Conservation (phyloP, 202 grass and related monocot species). For the Saccharum hybrid region DNA sequence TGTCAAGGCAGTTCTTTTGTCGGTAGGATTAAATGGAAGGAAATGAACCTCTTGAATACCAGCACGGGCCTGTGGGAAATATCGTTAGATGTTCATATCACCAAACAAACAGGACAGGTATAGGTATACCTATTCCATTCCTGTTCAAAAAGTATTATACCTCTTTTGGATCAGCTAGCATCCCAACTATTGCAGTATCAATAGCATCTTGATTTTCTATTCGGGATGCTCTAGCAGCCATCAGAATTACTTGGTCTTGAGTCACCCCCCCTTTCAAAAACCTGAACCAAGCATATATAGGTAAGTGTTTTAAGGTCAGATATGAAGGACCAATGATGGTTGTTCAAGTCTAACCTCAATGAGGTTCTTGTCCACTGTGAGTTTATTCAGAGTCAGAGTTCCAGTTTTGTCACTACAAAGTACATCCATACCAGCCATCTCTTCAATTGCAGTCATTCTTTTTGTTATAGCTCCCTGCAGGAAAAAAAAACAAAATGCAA, state of each 20-base stretch:
- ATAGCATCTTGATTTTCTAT: constrained; percentile 97
- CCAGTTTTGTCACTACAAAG: constrained; percentile 99
- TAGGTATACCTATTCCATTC: background rate
- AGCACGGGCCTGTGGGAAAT: constrained; percentile 68
- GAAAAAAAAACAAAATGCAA: background rate
- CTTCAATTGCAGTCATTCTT: constrained; percentile 99
- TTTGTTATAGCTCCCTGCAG: constrained; percentile 93
- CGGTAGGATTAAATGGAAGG: constrained; percentile 92
- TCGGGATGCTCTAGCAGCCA: constrained; percentile 98
- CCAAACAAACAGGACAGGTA: background rate
- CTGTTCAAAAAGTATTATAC: constrained; percentile 42
- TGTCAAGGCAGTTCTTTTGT: constrained; percentile 96
- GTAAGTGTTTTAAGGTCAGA: constrained; percentile 28
- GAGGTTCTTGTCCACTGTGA: constrained; percentile 93
- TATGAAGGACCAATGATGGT: constrained; percentile 19
- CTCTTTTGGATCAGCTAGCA: constrained; percentile 98
- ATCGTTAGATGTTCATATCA: constrained; percentile 4
- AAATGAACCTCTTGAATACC: constrained; percentile 95
- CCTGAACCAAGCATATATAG: constrained; percentile 44
- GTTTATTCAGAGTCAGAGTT: constrained; percentile 92
- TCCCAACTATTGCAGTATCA: constrained; percentile 94
- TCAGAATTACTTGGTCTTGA: constrained; percentile 86
- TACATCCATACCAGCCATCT: constrained; percentile 99
- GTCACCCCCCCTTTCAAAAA: constrained; percentile 72
- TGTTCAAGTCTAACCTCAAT: constrained; percentile 58